Conservation (phyloP, 2,329 filamentous ascomycete genomes). For the Metarhizium humberi region DNA sequence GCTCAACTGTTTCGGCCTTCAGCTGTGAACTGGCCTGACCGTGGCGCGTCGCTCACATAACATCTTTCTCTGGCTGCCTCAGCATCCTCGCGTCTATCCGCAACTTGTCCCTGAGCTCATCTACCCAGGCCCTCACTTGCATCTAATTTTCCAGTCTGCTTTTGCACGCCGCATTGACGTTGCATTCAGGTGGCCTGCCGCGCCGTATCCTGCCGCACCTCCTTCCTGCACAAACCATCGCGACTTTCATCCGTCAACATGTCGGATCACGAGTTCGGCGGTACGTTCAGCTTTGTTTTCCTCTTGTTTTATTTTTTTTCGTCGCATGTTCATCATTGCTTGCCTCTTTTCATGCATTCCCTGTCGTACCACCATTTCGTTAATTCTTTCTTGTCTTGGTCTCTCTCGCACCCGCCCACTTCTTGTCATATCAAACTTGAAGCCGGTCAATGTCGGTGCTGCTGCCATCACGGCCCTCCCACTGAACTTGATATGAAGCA, state of each 20-base stretch:
- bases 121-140: too few species aligned
- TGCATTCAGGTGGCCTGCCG: neutral
- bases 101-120: neutral
- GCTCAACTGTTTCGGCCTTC: neutral
- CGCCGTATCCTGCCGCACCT: too few species aligned
- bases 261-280: conserved; percentile 59
- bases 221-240: neutral
- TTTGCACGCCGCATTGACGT: neutral
- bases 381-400: neutral
- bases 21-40: neutral
- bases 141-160: too few species aligned
- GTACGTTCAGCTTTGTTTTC: conserved; percentile 22
- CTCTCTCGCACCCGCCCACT: neutral
- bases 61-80: neutral
- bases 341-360: neutral
- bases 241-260: conserved; percentile 28
- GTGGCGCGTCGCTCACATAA: neutral
- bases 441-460: neutral
- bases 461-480: neutral
- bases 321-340: neutral
- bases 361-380: neutral
- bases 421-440: conserved; percentile 1
- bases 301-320: neutral
- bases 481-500: neutral
- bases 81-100: neutral